Evolutionary conservation across 495 filamentous ascomycete genomes (phyloP).

Genomic region (Annulohypoxylon moriforme): DNA sequence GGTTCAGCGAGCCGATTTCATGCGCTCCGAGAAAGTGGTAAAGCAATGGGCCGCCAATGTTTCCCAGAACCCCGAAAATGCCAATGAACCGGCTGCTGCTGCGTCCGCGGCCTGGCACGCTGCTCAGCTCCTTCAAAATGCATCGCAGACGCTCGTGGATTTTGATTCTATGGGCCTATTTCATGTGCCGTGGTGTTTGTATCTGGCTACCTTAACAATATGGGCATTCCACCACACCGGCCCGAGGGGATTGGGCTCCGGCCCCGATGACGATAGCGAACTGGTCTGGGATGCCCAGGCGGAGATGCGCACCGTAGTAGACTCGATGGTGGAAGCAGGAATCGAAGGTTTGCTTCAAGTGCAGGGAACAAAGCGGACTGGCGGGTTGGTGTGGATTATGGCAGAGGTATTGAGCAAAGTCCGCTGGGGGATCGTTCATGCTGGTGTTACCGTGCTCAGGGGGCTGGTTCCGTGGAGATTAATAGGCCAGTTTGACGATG

Average conservation of each 20-base stretch:
- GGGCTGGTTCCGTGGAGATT: constrained; percentile 49
- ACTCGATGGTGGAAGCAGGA: constrained; percentile 45
- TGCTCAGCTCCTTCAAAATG: constrained; percentile 58
- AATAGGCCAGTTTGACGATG: constrained; percentile 37
- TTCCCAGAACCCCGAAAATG: background rate
- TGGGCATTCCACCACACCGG: constrained; percentile 62
- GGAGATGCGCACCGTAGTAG: constrained; percentile 54
- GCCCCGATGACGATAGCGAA: constrained; percentile 49
- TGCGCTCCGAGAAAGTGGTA: constrained; percentile 56
- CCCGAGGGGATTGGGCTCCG: constrained; percentile 17
- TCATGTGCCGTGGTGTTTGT: constrained; percentile 68
- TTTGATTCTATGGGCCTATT: constrained; percentile 64
- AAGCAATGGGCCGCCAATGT: constrained; percentile 53
- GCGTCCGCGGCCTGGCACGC: constrained; percentile 60
- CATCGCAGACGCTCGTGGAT: constrained; percentile 60
- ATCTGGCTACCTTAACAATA: constrained; percentile 63
- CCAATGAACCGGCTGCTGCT: constrained; percentile 34
- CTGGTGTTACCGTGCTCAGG: constrained; percentile 64
- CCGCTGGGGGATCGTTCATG: constrained; percentile 68
- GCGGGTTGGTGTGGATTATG: constrained; percentile 59
- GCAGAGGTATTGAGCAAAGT: constrained; percentile 64
- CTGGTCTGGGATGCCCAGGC: constrained; percentile 54
- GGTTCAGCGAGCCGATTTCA: constrained; percentile 58
- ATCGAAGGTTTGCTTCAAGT: constrained; percentile 43
- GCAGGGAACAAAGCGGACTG: constrained; percentile 46